Evolutionary conservation across 805 yeast genomes (phyloP), one percentile per base, ranked within the genome.

Genomic region (Myxozyma monticola): DNA sequence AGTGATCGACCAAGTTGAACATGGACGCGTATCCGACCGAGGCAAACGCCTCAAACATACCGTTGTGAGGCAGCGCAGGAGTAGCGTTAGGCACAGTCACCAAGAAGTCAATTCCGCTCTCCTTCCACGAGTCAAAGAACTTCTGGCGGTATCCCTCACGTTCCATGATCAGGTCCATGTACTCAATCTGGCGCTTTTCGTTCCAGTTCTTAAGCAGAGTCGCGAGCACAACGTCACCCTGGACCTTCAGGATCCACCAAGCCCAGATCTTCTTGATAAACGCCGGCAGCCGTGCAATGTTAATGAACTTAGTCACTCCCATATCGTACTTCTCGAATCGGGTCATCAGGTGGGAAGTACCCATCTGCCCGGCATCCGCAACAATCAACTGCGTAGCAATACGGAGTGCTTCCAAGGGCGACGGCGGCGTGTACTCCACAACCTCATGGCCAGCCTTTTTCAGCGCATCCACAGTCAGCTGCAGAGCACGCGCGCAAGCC

Each of bases 341-440:
- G 34, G 38, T 28, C 35, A 53, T 20, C 17, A 53, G 25, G 22
- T 51, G 57, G 6, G 58, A 45, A 14, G 62, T 54, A 8, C 64
- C 65, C 26, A 60, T 54, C 22, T 62, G 50, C 39, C 65, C 67
- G 14, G 66, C 71, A 45, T 71, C 75, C 6, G 69, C 66, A 30
- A 59, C 51, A 31, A 71, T 62, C 39, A 71, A 55, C 51, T 68
- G 73, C 40, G 75, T 62, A 51, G 76, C 86, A 39, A 83, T 75
- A 2, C 84, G 82, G 53, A 76, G 76, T 20, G 84, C 84, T 59
- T 78, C 75, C 42, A 79, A 65, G 1, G 80, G 78, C 45, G 72
- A 76, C 29, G 85, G 79, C 3, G 76, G 67, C 4, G 60, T 63
- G 67, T 75, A 75, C 20, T 69, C 73, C 8, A 75, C 71, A 21